Evolutionary conservation across 1,284 basidiomycete species (phyloP), one percentile per base, ranked within the genome.

Genomic region (Wallemia hederae): DNA sequence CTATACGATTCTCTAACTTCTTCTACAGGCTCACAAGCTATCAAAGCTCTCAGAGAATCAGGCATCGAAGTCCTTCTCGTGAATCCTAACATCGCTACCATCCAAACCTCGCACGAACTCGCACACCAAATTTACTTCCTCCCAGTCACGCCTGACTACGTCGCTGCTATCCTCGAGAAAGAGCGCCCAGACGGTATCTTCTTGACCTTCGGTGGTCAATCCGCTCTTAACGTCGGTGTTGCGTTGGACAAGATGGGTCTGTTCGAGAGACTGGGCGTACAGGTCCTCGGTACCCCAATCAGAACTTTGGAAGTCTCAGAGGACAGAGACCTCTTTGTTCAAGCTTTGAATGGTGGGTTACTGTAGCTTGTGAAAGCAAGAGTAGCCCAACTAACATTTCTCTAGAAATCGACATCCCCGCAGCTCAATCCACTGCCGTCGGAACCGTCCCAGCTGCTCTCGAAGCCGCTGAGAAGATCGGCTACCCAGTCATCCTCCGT

Each of bases 111-210:
- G 24, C 92, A 98, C 71, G 81, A 96, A 70, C 78, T 98, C 63
- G 94, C 94, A 29, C 84, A 82, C 19, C 86, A 97, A 70, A 89
- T 98, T 67, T 98, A 98, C 75, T 99, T 97, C 74, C 74, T 99
- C 59, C 94, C 94, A 62, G 83, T 99, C 68, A 96, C 92, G 0
- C 76, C 88, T 61, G 94, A 98, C 72, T 97, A 97, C 72, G 94
- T 98, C 63, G 91, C 92, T 65, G 96, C 97, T 69, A 89, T 99
- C 22, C 77, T 98, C 69, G 92, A 99, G 74, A 94, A 94, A 75
- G 94, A 98, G 73, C 78, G 90, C 14, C 94, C 94, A 0, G 94
- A 98, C 69, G 94, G 94, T 65, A 87, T 99, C 64, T 76, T 98
- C 29, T 79, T 99, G 63, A 98, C 94, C 7, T 99, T 99, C 67